phyloP scores from a whole-genome alignment of 768 basidiomycete species.

The Lyophyllum decastes region DNA sequence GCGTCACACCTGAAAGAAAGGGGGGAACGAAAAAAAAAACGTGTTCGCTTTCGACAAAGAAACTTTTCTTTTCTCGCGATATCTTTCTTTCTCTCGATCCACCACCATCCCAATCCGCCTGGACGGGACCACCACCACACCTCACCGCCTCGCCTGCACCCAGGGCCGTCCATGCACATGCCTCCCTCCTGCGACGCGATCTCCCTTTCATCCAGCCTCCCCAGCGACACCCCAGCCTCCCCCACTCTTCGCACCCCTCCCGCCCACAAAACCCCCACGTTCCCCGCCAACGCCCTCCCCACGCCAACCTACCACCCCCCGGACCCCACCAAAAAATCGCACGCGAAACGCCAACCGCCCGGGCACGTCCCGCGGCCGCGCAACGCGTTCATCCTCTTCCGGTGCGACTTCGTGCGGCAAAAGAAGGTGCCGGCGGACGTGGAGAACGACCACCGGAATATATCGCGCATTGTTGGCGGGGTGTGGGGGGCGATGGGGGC shows the following conservation, averaged over 20 bases:
- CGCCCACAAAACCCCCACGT: background rate
- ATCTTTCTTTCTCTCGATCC: background rate
- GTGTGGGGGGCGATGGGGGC: slow-evolving; percentile 63
- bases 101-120: background rate
- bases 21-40: too few relatives aligned
- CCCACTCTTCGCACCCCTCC: background rate
- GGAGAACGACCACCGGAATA: slow-evolving; percentile 68
- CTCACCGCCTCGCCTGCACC: background rate
- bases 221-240: background rate
- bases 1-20: background rate
- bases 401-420: slow-evolving; percentile 70
- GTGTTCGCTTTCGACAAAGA: background rate
- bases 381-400: slow-evolving; percentile 81
- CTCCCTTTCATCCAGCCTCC: background rate
- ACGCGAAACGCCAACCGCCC: slow-evolving; percentile 46
- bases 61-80: too few relatives aligned
- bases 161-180: background rate
- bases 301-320: slow-evolving; percentile 24
- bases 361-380: slow-evolving; percentile 71
- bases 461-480: slow-evolving; percentile 65
- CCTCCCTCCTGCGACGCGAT: background rate
- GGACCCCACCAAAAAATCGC: slow-evolving; percentile 42
- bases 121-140: background rate
- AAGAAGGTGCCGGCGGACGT: slow-evolving; percentile 53
- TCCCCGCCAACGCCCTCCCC: slow-evolving; percentile 12